Evolutionary conservation across 1,139 yeast species (phyloP).

Genomic region (Zygosaccharomyces sapae): DNA sequence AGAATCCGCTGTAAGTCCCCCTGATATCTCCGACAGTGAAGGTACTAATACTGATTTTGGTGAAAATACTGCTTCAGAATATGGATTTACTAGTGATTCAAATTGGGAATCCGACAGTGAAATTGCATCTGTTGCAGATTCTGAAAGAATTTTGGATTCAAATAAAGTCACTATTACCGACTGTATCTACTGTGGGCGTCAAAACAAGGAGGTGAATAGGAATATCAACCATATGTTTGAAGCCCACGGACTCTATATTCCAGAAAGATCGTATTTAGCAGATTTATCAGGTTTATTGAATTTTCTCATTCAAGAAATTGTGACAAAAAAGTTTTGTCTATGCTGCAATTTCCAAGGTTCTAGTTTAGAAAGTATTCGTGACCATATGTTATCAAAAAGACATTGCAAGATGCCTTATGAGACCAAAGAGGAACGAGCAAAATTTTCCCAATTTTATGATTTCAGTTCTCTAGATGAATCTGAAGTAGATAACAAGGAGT

Average conservation of each 20-base stretch:
- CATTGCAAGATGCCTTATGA: slow-evolving; percentile 92
- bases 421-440: slow-evolving; percentile 70
- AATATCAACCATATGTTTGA: slow-evolving; percentile 74
- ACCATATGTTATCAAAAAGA: slow-evolving; percentile 80
- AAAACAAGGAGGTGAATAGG: slow-evolving; percentile 48
- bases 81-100: slow-evolving; percentile 43
- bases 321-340: slow-evolving; percentile 80
- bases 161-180: slow-evolving; percentile 11
- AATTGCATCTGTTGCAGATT: slow-evolving; percentile 28
- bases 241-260: slow-evolving; percentile 78
- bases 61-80: slow-evolving; percentile 51
- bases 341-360: slow-evolving; percentile 81
- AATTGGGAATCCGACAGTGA: slow-evolving; percentile 40
- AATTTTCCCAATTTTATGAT: slow-evolving; percentile 81
- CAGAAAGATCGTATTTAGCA: slow-evolving; percentile 66
- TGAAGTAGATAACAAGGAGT: slow-evolving; percentile 23
- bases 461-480: slow-evolving; percentile 62
- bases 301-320: slow-evolving; percentile 77
- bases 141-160: slow-evolving; percentile 24
- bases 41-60: slow-evolving; percentile 40
- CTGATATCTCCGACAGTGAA: slow-evolving; percentile 52
- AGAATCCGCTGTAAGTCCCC: slow-evolving; percentile 42
- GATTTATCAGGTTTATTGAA: slow-evolving; percentile 68
- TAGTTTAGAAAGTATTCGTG: slow-evolving; percentile 79
- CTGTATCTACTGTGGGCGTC: slow-evolving; percentile 44